phyloP scores from a whole-genome alignment of 164 flowering plant species.

The Malania oleifera region DNA sequence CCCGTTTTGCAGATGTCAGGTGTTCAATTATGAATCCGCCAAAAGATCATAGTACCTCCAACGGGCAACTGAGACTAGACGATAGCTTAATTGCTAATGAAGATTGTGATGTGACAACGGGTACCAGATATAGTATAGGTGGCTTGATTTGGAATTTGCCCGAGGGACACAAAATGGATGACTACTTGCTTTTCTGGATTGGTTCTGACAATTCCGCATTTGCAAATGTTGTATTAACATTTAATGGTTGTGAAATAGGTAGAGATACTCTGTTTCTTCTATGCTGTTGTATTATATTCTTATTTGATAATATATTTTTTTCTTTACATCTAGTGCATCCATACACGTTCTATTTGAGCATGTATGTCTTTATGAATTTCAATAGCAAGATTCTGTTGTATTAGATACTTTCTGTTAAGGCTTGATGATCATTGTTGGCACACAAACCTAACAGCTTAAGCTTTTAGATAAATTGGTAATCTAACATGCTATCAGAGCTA shows the following conservation, averaged over 20 bases:
- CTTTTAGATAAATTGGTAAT: no score
- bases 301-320: no score
- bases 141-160: constrained; percentile 78
- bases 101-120: constrained; percentile 12
- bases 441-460: no score
- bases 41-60: constrained; percentile 13
- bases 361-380: background rate
- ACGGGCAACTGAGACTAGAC: constrained; percentile 16
- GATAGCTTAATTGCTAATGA: constrained; percentile 22
- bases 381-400: no score
- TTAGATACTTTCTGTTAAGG: no score
- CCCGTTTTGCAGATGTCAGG: constrained; percentile 51
- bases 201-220: constrained; percentile 81
- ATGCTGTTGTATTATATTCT: background rate
- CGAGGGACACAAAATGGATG: constrained; percentile 54
- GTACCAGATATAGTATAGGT: constrained; percentile 45
- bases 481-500: no score
- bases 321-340: no score
- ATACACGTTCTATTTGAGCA: background rate
- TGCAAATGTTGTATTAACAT: constrained; percentile 72
- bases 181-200: constrained; percentile 74
- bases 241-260: constrained; percentile 81
- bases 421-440: no score
- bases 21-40: constrained; percentile 46
- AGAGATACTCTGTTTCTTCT: constrained; percentile 1